Evolutionary conservation across 306 rosid species (phyloP).

Genomic region (Dalbergia cultrata): DNA sequence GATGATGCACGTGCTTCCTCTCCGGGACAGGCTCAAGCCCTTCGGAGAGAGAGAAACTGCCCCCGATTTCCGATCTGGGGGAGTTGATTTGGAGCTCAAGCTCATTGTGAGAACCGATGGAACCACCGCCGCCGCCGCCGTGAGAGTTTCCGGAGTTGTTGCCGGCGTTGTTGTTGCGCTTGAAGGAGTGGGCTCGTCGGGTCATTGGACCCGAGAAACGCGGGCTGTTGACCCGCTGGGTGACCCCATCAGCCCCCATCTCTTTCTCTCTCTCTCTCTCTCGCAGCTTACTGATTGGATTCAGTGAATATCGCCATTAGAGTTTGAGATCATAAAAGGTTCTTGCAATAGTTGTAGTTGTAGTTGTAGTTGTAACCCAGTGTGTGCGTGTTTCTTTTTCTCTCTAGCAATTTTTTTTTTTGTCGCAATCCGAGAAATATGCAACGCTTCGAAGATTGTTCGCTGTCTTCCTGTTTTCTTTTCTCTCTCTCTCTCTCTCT

Average conservation of each 20-base stretch:
- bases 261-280: neutral
- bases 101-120: conserved; percentile 58
- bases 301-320: conserved; percentile 59
- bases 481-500: neutral
- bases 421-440: conserved; percentile 1
- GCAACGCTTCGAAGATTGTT: conserved; percentile 27
- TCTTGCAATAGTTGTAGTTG: neutral
- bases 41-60: conserved; percentile 47
- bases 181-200: conserved; percentile 97
- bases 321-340: neutral
- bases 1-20: conserved; percentile 57
- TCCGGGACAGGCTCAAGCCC: conserved; percentile 60
- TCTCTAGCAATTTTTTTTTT: neutral
- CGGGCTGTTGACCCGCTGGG: conserved; percentile 91
- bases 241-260: conserved; percentile 69
- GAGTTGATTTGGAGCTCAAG: conserved; percentile 69
- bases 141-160: conserved; percentile 1
- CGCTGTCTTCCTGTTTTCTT: neutral
- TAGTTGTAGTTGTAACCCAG: neutral
- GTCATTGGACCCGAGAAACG: conserved; percentile 94
- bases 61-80: conserved; percentile 73
- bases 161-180: conserved; percentile 59
- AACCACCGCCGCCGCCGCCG: conserved; percentile 21
- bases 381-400: neutral
- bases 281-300: conserved; percentile 48